Conservation (phyloP, 2,329 filamentous ascomycete genomes). For the Beauveria bassiana region DNA sequence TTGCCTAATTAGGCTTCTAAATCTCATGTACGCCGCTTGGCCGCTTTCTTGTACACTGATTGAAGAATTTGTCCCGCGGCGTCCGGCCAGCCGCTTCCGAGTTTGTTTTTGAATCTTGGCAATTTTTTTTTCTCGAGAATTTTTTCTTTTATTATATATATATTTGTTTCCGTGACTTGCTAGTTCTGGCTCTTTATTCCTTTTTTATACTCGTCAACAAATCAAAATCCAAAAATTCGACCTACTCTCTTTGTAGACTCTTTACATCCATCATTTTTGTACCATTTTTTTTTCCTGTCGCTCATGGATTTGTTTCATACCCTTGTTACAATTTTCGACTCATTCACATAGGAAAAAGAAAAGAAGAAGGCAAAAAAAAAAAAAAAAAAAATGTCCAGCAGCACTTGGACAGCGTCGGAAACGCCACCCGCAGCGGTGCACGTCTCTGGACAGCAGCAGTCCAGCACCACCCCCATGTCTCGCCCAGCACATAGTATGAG, state of each 20-base stretch:
- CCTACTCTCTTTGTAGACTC: too few relatives aligned
- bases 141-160: neutral
- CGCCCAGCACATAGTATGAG: slow-evolving; percentile 42
- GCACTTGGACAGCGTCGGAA: neutral
- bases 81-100: neutral
- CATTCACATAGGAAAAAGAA: too few relatives aligned
- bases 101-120: neutral
- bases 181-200: neutral
- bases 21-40: neutral
- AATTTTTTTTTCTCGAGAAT: neutral
- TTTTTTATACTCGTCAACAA: neutral
- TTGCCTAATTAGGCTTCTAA: slow-evolving; percentile 11
- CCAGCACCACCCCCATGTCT: slow-evolving; percentile 33
- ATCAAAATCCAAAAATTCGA: too few relatives aligned
- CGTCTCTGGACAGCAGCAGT: slow-evolving; percentile 28
- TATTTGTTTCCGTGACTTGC: neutral
- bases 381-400: neutral
- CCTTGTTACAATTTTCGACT: neutral
- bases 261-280: too few relatives aligned
- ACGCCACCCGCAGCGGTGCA: slow-evolving; percentile 13
- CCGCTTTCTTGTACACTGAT: neutral
- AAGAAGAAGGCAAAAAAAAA: neutral
- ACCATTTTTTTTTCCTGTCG: neutral
- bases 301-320: neutral
- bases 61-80: neutral